Base-by-base conservation (phyloP, 129 eudicot species). In the Calendula officinalis region DNA sequence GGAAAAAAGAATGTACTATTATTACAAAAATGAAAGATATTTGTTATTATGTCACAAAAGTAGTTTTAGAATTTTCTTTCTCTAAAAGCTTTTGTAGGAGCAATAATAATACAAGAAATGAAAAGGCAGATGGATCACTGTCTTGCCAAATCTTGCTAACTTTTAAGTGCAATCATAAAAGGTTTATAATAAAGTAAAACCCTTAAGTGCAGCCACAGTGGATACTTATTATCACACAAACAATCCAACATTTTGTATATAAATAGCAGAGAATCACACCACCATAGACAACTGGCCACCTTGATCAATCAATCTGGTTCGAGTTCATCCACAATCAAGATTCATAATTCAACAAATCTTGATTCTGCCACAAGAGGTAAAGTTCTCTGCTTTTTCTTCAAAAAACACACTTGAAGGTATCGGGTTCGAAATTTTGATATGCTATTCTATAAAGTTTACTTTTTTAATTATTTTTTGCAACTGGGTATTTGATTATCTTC, bases 71-170 rank as follows among this genome's bases (percentile, higher is more conserved):
- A 48, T 48, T 13, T 48, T 48, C 27, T 47, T 47, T 48, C 30
- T 35, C 36, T 51, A 71, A 38, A 65, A 65, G 46, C 72, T 55
- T 65, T 65, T 52, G 60, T 65, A 46, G 66, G 67, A 66, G 68
- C 73, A 66, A 49, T 22, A 22, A 74, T 50, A 47, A 58, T 49
- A 50, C 72, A 66, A n/a, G 38, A 57, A 56, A 66, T 57, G 73
- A 39, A 58, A 74, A 74, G 78, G 55, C 47, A 66, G 48, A 66
- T 58, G 68, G 47, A 49, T 66, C 73, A 58, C 22, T 74, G 73
- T 74, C 72, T 13, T 58, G 73, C 78, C 67, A 74, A 73, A 74
- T 74, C 72, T 74, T 66, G 54, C 60, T 56, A 66, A 74, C 78
- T 66, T 74, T 74, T 40, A 30, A 74, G 17, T 48, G 72, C 67